Base-by-base conservation (phyloP, 1,139 yeast genomes). In the Pichia sp. region DNA sequence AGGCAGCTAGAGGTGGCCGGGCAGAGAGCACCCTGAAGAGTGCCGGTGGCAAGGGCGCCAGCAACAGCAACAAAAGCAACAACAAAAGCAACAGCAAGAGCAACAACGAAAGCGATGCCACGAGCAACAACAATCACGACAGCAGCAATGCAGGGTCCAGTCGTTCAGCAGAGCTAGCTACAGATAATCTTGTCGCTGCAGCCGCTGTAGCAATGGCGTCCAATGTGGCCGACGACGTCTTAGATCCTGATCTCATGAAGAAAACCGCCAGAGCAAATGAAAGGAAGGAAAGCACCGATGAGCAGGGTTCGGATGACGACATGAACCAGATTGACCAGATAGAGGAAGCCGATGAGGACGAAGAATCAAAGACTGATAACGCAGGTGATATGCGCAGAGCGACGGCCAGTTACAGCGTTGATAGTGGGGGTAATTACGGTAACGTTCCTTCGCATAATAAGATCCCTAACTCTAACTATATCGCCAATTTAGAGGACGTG, bases 261-360 rank as follows among this genome's bases (percentile, higher is more conserved):
- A 30, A 36, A 23, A 34, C 20, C 20, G 38, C 34, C 21, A 25
- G 26, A 10, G 25, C 10, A 15, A n/a, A 24, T 33, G 28, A 24
- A 14, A 19, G 8, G 8, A 31, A 14, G n/a, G 22, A 36, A 18
- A 28, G 22, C 11, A 21, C 33, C 30, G 32, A 14, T 8, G 24
- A 22, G 10, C 9, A 22, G 10, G 24, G 10, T 8, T 7, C 7
- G 7, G 24, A 22, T 8, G 24, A 22, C 24, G 24, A 8, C 9
- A 22, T 22, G 10, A 10, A 22, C 24, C 24, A 22, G 10, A 22
- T 22, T 34, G 40, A 37, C 3, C 37, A 39, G 35, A 21, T 35
- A 25, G 35, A 32, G 23, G 28, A 24, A 28, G 33, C 26, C 14
- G 38, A 36, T 18, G 39, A 36, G n/a, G 39, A 36, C 18, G 35